Base-by-base conservation (phyloP, 1,284 basidiomycete species). In the Agaricales sp. region DNA sequence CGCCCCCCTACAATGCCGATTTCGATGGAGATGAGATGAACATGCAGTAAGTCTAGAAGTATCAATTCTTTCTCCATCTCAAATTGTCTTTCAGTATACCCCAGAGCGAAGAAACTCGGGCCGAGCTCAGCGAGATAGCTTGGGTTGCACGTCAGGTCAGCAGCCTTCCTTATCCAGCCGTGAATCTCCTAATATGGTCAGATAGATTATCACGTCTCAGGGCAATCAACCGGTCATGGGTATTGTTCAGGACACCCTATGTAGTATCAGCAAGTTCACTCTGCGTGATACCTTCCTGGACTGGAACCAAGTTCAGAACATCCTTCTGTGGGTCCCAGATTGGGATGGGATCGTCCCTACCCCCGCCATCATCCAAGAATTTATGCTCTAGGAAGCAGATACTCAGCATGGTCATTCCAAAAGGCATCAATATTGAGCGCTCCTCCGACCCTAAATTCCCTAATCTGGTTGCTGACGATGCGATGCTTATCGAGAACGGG, bases 21-120 rank as follows among this genome's bases (percentile, higher is more conserved):
- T 99, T 99, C 70, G 96, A 99, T 64, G 96, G 96, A 61, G 96
- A 99, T 65, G 95, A 99, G 68, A 99, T 99, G 96, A 99, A 99
- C 71, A 91, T 99, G 87, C 94, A 96, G 90, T 92, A 77, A 49
- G 87, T 80, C 16, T 26, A 13, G 38, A 48, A 8, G 14, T 19
- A 52, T 30, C 20, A 50, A 24, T 37, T 11, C 13, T 14, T 43
- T 35, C 45, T 37, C 41, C 53, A 52, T 45, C 50, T 47, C 47
- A 43, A 52, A 49, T 45, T 30, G 13, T 59, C 48, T 8, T 11
- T 22, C 53, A 93, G 90, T 65, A 88, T 99, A 30, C 96, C 96
- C 6, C 96, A 99, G 66, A 94, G 90, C 53, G 95, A 99, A 68
- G 96, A 99, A 68, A 98, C 95, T n/a, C 81, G 95, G 50, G 95